Conservation (phyloP, 2,329 filamentous ascomycete species). For the Hypoxylon sp. region DNA sequence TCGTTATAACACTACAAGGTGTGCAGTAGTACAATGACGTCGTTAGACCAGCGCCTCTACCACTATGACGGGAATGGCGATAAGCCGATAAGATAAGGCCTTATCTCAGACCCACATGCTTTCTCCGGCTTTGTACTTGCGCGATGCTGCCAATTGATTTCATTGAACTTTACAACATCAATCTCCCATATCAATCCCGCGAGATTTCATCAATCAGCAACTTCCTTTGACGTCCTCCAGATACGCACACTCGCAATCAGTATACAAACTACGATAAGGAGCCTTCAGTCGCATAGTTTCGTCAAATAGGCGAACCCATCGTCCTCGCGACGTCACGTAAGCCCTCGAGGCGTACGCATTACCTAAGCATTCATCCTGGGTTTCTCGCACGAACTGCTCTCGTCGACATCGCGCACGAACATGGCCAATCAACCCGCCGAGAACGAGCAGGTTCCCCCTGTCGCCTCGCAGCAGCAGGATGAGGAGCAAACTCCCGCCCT, state of each 20-base stretch:
- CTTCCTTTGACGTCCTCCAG: background rate
- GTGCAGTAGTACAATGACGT: background rate
- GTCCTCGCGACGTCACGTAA: slow-evolving; percentile 14
- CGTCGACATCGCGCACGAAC: background rate
- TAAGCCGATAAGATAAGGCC: slow-evolving; percentile 23
- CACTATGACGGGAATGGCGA: background rate
- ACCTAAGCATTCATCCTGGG: background rate
- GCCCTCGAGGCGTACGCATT: slow-evolving; percentile 4
- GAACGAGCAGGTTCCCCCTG: slow-evolving; percentile 52
- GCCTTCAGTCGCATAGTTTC: background rate
- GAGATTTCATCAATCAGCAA: slow-evolving; percentile 3
- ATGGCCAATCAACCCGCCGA: slow-evolving; percentile 52
- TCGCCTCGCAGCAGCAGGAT: slow-evolving; percentile 47
- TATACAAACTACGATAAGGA: background rate
- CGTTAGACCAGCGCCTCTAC: background rate
- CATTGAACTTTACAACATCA: slow-evolving; percentile 21
- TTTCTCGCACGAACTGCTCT: background rate
- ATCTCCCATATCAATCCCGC: background rate
- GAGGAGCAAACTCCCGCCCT: slow-evolving; percentile 44
- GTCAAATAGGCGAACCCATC: background rate
- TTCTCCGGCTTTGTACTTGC: slow-evolving; percentile 24
- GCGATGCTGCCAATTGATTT: slow-evolving; percentile 21
- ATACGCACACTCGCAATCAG: background rate
- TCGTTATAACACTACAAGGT: no score
- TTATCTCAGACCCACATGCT: slow-evolving; percentile 16